These are phyloP conservation scores for Onygenales sp. DNA, from an alignment of 2,329 filamentous ascomycete genomes.

Conservation along the genomic window DNA sequence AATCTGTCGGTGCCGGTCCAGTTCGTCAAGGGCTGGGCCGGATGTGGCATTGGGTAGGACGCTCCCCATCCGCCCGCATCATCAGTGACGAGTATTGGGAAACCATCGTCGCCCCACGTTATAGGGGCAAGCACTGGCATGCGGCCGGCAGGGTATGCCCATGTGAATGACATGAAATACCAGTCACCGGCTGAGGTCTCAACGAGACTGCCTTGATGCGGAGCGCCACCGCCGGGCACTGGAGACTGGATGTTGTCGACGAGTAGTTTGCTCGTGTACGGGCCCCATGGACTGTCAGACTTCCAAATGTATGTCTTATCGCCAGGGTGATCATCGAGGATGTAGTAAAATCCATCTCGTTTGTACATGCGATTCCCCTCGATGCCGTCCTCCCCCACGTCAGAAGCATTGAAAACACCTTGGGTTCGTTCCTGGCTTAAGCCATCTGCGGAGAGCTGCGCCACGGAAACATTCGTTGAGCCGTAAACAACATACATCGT, in stretches of 20 bases:
- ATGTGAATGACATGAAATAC: conserved; percentile 51
- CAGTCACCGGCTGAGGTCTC: conserved; percentile 43
- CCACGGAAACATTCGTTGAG: background rate
- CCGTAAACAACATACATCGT: conserved; percentile 1
- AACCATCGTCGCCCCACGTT: conserved; percentile 44
- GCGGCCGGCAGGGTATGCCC: conserved; percentile 47
- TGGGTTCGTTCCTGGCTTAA: conserved; percentile 26
- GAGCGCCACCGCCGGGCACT: conserved; percentile 35
- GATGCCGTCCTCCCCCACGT: conserved; percentile 27
- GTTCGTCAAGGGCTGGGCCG: conserved; percentile 15
- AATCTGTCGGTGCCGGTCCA: conserved; percentile 40
- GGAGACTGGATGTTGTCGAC: conserved; percentile 36
- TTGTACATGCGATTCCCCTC: conserved; percentile 51
- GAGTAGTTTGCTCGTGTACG: conserved; percentile 40
- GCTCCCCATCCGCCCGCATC: conserved; percentile 39
- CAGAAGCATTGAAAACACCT: conserved; percentile 26
- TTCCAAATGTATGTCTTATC: conserved; percentile 42
- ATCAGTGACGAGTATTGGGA: conserved; percentile 35
- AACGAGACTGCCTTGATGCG: conserved; percentile 50
- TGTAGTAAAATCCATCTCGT: conserved; percentile 46
- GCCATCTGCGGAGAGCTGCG: conserved; percentile 1
- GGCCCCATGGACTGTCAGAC: conserved; percentile 41
- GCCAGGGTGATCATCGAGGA: conserved; percentile 41
- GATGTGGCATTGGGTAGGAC: conserved; percentile 25
- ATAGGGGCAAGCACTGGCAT: conserved; percentile 50